phyloP scores from a whole-genome alignment of 1,284 basidiomycete genomes.

The Xerocomus minutiporus region DNA sequence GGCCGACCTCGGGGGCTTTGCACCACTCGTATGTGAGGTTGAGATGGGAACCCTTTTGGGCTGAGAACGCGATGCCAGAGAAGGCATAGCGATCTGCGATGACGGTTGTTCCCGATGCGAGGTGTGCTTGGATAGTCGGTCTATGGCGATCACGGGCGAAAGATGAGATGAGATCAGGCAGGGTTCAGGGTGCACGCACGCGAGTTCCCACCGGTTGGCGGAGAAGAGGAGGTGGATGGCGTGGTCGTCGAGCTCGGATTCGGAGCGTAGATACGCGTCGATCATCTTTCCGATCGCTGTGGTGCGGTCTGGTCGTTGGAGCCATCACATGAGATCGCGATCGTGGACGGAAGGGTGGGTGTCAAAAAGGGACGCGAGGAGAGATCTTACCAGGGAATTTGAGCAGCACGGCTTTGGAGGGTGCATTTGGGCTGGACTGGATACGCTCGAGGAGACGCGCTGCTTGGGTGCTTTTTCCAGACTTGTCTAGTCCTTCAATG shows the following conservation, averaged over 20 bases:
- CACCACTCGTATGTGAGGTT: conserved; percentile 73
- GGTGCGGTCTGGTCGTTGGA: conserved; percentile 68
- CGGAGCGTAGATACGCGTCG: conserved; percentile 82
- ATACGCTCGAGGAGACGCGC: conserved; percentile 45
- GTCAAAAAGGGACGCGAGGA: background rate
- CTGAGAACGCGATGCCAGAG: conserved; percentile 93
- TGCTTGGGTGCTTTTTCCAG: conserved; percentile 88
- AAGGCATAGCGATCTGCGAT: conserved; percentile 96
- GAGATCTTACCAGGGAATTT: conserved; percentile 78
- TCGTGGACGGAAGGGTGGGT: background rate
- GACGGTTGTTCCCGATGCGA: conserved; percentile 68
- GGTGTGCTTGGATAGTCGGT: conserved; percentile 55
- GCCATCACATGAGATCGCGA: background rate
- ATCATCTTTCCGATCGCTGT: conserved; percentile 93
- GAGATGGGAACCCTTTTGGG: conserved; percentile 54
- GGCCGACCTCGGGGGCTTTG: conserved; percentile 74
- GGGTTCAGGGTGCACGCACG: conserved; percentile 47
- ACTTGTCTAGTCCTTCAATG: conserved; percentile 90
- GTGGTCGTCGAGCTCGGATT: conserved; percentile 85
- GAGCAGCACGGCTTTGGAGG: conserved; percentile 44
- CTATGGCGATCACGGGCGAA: conserved; percentile 27
- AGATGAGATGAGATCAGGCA: background rate
- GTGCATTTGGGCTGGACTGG: conserved; percentile 21
- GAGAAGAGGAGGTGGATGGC: conserved; percentile 94
- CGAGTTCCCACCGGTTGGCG: conserved; percentile 95